Evolutionary conservation across 129 eudicot genomes (phyloP), one percentile per base, ranked within the genome.

Genomic region (Tagetes patula): DNA sequence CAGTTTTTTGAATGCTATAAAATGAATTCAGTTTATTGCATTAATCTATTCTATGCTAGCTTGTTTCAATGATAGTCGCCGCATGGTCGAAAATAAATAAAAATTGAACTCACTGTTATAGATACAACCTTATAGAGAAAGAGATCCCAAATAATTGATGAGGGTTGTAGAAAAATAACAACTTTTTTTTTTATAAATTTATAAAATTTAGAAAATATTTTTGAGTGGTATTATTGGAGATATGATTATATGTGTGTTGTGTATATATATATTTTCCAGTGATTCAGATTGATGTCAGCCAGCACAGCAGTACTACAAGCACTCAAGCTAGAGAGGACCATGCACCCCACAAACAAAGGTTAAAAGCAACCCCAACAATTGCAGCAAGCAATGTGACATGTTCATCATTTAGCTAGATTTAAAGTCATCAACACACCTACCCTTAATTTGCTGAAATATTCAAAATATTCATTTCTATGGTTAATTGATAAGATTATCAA

Each of bases 361-460:
- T 67, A 76, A 76, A 76, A 76, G 74, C 74, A 66, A 75, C 74
- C 67, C 58, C 70, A 75, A 41, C 66, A 66, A 48, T 53, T 73
- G 72, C 66, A 66, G 78, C 67, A 76, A 67, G 68, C 80, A 54
- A 67, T 55, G 80, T 76, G 74, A 67, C 68, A 76, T 55, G 65
- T 50, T 75, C 58, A 53, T 73, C 47, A 73, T 73, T 30, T 41
- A n/a, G n/a, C n/a, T n/a, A 61, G 37, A 73, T 73, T 67, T 33
- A 55, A 55, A 54, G 65, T 65, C 72, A 52, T 65, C 63, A 74
- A 37, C 70, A 74, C 46, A 74, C 46, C 64, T 52, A 56, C 73
- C 36, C 43, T 6, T 75, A 31, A 53, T 56, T 58, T 65, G 66
- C 58, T 75, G 45, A 42, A 46, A 53, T 3, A 52, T 75, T 20